A percentile compares a stretch with the other conserved stretches of the same genome.
These are phyloP conservation scores for Tuber melanosporum DNA, from an alignment of 495 filamentous ascomycete species.

Conservation along the genomic window DNA sequence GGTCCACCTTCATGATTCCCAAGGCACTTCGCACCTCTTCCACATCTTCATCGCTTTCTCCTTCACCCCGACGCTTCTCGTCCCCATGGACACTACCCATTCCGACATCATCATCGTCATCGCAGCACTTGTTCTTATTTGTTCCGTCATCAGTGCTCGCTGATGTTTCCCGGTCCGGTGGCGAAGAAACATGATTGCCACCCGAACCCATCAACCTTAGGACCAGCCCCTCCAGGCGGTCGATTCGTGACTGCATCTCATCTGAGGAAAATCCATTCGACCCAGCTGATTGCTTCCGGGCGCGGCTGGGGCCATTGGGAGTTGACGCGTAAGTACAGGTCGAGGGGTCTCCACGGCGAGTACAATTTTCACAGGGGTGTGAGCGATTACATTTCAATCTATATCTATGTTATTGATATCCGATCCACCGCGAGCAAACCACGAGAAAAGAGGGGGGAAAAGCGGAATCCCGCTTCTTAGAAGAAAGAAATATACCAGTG, in stretches of 20 bases:
- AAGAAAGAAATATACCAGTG: slow-evolving; percentile 25
- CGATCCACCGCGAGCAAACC: slow-evolving; percentile 14
- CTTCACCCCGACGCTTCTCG: slow-evolving; percentile 52
- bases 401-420: slow-evolving; percentile 28
- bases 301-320: slow-evolving; percentile 14
- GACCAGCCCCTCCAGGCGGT: slow-evolving; percentile 90
- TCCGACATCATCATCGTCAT: slow-evolving; percentile 40
- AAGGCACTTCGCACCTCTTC: slow-evolving; percentile 81
- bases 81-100: slow-evolving; percentile 50
- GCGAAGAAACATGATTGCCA: slow-evolving; percentile 44
- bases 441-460: not conserved
- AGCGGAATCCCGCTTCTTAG: slow-evolving; percentile 9
- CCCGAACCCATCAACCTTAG: slow-evolving; percentile 79
- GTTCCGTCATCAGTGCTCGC: slow-evolving; percentile 25
- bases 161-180: slow-evolving; percentile 30
- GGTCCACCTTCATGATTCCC: slow-evolving; percentile 78
- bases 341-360: slow-evolving; percentile 73
- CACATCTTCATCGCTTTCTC: slow-evolving; percentile 55
- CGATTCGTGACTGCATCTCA: slow-evolving; percentile 99
- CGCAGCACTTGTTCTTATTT: slow-evolving; percentile 5
- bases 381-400: slow-evolving; percentile 91
- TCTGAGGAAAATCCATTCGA: slow-evolving; percentile 60
- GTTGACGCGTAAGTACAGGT: slow-evolving; percentile 83
- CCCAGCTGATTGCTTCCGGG: slow-evolving; percentile 60
- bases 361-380: slow-evolving; percentile 91